Evolutionary conservation across 768 basidiomycete species (phyloP).

Genomic region (Russula vinacea): DNA sequence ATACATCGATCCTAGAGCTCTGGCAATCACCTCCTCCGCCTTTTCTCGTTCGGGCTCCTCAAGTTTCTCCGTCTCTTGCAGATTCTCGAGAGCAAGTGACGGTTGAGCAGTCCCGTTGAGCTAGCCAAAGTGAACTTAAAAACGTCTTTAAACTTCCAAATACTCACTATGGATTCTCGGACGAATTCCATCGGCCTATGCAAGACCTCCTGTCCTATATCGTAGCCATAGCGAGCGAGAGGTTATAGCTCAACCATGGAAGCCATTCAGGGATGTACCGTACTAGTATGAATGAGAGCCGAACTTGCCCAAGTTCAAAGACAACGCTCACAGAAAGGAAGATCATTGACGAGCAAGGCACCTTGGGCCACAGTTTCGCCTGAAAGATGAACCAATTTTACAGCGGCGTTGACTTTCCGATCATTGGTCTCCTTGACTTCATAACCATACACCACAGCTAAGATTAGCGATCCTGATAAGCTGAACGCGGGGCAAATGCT

Average conservation of each 20-base stretch:
- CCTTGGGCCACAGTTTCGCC: background rate
- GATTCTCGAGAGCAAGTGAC: constrained; percentile 11
- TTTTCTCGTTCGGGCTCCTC: background rate
- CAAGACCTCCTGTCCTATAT: constrained; percentile 1
- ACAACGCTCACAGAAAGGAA: constrained; percentile 1
- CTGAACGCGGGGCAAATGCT: background rate
- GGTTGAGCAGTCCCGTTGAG: constrained; percentile 9
- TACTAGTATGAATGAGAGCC: background rate
- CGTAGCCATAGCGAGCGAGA: background rate
- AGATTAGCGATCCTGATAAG: constrained; percentile 2
- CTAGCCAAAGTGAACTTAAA: background rate
- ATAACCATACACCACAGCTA: constrained; percentile 16
- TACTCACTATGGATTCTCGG: constrained; percentile 2
- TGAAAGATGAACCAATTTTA: background rate
- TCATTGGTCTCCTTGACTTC: constrained; percentile 5
- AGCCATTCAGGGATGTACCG: constrained; percentile 16
- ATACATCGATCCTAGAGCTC: constrained; percentile 14
- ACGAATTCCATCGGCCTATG: constrained; percentile 4
- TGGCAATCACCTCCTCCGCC: background rate
- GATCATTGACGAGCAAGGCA: constrained; percentile 9
- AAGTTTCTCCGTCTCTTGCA: constrained; percentile 11
- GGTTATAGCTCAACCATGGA: constrained; percentile 20
- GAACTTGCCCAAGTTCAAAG: too few relatives aligned
- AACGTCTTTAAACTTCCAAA: background rate
- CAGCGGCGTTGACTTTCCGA: background rate